Percentiles rank a stretch among this genome's conserved stretches.
phyloP scores from a whole-genome alignment of 169 alveolate genomes.

The Blepharisma undulans region DNA sequence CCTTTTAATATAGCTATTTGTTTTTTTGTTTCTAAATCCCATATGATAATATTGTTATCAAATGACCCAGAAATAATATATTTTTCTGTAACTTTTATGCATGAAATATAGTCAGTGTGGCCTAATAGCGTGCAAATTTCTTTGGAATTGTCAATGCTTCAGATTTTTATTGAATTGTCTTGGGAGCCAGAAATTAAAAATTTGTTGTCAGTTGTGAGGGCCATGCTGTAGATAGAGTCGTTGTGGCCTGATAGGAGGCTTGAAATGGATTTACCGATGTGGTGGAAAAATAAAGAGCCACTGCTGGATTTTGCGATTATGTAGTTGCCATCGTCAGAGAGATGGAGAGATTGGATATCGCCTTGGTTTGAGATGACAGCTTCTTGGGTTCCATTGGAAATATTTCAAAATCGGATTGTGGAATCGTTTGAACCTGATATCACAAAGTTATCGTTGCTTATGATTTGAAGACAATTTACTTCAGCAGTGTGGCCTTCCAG shows the following conservation, averaged over 20 bases:
- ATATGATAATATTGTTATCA: neutral
- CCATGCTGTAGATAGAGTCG: neutral
- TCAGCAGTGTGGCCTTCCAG: constrained; percentile 26
- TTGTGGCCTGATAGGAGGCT: neutral
- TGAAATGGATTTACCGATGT: neutral
- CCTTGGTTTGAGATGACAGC: neutral
- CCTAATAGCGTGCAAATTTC: neutral
- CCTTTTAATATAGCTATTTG: neutral
- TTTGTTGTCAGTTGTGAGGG: constrained; percentile 3
- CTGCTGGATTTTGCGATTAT: neutral
- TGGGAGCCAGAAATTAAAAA: constrained; percentile 14
- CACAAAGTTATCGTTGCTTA: neutral
- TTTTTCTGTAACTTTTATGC: neutral
- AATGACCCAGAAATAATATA: neutral
- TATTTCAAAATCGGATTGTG: neutral
- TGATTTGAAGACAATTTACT: neutral
- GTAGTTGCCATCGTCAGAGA: neutral
- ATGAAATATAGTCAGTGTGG: neutral
- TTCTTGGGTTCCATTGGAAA: neutral
- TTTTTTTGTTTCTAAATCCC: neutral
- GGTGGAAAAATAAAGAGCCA: neutral
- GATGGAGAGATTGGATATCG: neutral
- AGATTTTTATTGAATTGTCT: constrained; percentile 4
- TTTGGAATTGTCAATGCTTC: neutral
- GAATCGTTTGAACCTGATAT: neutral